These are phyloP conservation scores for Camellia sinensis DNA, from an alignment of 148 eudicot genomes.

Conservation along the genomic window DNA sequence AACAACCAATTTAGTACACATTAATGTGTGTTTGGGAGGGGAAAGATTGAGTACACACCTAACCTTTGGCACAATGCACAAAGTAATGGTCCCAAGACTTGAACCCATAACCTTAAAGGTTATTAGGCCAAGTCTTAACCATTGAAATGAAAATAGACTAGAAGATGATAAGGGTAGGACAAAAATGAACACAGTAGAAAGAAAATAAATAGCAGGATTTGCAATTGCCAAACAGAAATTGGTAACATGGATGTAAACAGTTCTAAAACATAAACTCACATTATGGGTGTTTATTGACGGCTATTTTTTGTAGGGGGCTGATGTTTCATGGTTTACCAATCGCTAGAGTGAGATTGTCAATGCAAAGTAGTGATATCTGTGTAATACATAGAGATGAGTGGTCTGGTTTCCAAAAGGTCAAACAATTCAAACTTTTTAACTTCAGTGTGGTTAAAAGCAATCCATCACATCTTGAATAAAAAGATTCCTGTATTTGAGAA, in stretches of 20 bases:
- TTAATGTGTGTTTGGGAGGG: too few relatives aligned
- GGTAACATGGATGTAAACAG: neutral
- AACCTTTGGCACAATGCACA: too few relatives aligned
- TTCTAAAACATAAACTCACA: neutral
- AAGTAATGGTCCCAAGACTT: too few relatives aligned
- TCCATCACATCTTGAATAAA: neutral
- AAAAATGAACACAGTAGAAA: neutral
- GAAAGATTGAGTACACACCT: too few relatives aligned
- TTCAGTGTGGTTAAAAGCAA: neutral
- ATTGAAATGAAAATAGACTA: neutral
- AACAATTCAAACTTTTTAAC: neutral
- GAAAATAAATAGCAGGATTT: too few relatives aligned
- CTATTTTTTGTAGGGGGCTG: neutral
- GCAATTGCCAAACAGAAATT: neutral
- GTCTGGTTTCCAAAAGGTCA: neutral
- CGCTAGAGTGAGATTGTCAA: neutral
- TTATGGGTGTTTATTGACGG: neutral
- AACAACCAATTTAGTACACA: too few relatives aligned
- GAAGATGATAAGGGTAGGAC: neutral
- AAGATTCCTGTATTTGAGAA: constrained; percentile 4
- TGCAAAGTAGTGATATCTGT: neutral
- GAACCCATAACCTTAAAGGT: too few relatives aligned
- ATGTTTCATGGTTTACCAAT: neutral
- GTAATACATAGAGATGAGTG: neutral
- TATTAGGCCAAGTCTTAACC: too few relatives aligned